phyloP scores from a whole-genome alignment of 164 flowering plant species.

The Buxus sempervirens region DNA sequence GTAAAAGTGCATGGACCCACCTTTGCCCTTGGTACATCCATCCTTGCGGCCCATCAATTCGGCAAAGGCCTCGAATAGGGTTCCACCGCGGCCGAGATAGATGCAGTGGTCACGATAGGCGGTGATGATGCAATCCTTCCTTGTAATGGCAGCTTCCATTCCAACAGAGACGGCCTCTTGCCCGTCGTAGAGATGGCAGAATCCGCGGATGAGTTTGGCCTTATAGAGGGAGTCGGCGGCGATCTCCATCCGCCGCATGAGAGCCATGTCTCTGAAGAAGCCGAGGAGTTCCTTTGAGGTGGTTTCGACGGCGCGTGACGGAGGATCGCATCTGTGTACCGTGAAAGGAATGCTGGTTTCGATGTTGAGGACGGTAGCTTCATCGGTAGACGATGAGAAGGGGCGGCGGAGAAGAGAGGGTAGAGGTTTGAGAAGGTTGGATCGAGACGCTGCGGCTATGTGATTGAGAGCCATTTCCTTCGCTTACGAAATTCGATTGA shows the following conservation, averaged over 20 bases:
- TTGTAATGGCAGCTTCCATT: conserved; percentile 92
- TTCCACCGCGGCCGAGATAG: conserved; percentile 82
- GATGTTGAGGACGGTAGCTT: conserved; percentile 41
- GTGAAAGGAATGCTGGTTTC: conserved; percentile 82
- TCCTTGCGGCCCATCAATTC: conserved; percentile 87
- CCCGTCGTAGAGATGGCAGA: conserved; percentile 95
- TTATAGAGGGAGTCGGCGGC: conserved; percentile 97
- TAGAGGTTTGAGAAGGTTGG: conserved; percentile 30
- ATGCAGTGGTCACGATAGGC: conserved; percentile 94
- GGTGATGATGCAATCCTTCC: conserved; percentile 77
- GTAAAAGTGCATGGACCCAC: conserved; percentile 98
- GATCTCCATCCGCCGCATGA: conserved; percentile 93
- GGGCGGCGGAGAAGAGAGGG: conserved; percentile 25
- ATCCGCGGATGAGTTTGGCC: conserved; percentile 89
- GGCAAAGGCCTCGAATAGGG: conserved; percentile 56
- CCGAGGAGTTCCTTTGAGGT: conserved; percentile 53
- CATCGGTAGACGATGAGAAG: conserved; percentile 31
- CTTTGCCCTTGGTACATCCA: conserved; percentile 89
- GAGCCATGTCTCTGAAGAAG: conserved; percentile 83
- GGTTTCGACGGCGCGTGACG: conserved; percentile 75
- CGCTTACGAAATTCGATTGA: no score
- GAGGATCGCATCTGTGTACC: conserved; percentile 72
- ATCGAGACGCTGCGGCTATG: neutral
- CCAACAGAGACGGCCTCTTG: conserved; percentile 94
- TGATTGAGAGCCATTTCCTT: neutral